Percentiles rank a stretch among this genome's conserved stretches.
phyloP scores from a whole-genome alignment of 352 stramenopile genomes.

The Phytophthora citricola region DNA sequence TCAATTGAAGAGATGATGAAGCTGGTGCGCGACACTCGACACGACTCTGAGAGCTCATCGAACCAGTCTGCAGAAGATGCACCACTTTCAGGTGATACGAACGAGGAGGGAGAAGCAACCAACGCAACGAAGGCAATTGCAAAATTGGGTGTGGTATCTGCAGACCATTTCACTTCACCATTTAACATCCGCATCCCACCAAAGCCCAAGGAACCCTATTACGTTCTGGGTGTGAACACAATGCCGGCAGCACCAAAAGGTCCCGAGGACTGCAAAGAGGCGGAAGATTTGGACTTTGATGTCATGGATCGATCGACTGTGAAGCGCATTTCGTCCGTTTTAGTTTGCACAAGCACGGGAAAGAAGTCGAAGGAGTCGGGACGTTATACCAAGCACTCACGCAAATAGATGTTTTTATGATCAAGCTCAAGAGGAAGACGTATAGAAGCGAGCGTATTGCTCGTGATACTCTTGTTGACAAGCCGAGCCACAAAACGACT shows the following conservation, averaged over 20 bases:
- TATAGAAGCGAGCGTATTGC: constrained; percentile 70
- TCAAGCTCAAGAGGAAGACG: constrained; percentile 8
- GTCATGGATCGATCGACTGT: constrained; percentile 84
- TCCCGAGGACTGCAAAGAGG: constrained; percentile 60
- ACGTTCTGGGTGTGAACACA: constrained; percentile 56
- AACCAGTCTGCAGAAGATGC: constrained; percentile 15
- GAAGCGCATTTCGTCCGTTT: constrained; percentile 79
- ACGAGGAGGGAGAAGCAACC: constrained; percentile 3
- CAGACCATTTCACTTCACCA: constrained; percentile 73
- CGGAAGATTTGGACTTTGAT: constrained; percentile 63
- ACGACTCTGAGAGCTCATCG: constrained; percentile 24
- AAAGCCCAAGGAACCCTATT: constrained; percentile 67
- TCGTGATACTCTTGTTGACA: constrained; percentile 54
- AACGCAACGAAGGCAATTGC: constrained; percentile 13
- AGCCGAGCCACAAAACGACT: constrained; percentile 55
- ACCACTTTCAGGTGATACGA: constrained; percentile 13
- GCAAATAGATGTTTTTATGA: not conserved
- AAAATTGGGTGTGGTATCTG: constrained; percentile 34
- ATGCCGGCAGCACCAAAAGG: constrained; percentile 17
- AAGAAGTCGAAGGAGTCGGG: constrained; percentile 56
- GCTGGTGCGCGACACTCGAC: constrained; percentile 50
- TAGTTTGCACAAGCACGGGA: constrained; percentile 61
- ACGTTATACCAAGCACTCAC: not conserved
- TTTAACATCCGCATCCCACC: constrained; percentile 77
- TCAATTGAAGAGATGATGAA: constrained; percentile 84